Evolutionary conservation across 305 asterid genomes (phyloP).

Genomic region (Fraxinus albicans): DNA sequence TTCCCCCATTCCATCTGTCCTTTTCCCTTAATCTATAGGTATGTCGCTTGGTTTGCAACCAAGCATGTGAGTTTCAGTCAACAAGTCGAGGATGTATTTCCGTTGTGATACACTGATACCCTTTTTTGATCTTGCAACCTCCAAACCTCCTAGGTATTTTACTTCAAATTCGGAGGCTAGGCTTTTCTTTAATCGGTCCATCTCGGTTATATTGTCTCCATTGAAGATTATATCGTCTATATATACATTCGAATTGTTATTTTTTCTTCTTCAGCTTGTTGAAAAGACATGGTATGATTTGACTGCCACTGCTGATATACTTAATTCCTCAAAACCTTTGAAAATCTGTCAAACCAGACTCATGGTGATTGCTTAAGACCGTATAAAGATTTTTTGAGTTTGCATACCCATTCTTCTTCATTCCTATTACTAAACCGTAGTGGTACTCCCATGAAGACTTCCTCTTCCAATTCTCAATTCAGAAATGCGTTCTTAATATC

Average conservation of each 20-base stretch:
- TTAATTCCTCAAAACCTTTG: not conserved
- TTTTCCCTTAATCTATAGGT: not conserved
- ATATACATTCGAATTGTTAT: too few relatives aligned
- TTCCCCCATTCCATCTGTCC: too few relatives aligned
- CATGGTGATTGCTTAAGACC: not conserved
- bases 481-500: too few relatives aligned
- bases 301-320: not conserved
- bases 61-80: not conserved
- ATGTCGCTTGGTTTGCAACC: not conserved
- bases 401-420: not conserved
- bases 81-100: not conserved
- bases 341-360: not conserved
- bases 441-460: not conserved
- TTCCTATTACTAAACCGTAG: not conserved
- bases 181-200: not conserved
- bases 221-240: too few relatives aligned
- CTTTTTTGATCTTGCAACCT: not conserved
- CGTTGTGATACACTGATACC: not conserved
- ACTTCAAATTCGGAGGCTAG: not conserved
- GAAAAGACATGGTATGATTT: not conserved
- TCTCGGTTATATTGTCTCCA: not conserved
- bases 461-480: not conserved
- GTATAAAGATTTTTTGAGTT: not conserved
- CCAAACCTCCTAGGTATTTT: not conserved
- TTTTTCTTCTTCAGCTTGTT: not conserved